Base-by-base conservation (phyloP, 805 yeast species). In the Nakazawaea populi region DNA sequence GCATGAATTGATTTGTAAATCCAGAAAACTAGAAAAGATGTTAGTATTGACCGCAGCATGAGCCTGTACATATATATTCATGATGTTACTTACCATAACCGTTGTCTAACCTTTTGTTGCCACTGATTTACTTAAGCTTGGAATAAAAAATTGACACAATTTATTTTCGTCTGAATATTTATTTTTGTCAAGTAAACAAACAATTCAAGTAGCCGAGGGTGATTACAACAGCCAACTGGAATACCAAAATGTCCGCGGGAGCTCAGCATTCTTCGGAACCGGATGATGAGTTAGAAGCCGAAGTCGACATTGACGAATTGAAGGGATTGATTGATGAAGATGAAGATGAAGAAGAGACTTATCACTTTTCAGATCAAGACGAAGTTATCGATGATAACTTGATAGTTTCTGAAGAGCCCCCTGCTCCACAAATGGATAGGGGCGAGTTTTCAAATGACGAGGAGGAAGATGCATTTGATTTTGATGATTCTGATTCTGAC, bases 321-420 rank as follows among this genome's bases (percentile, higher is more conserved):
- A 58, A 66, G 44, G 62, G 58, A 29, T 40, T 67, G 42, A 54
- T 66, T 9, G 31, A 29, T 9, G 63, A 53, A 6, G 62, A 61
- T 27, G 63, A 62, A 36, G 65, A 56, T 6, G 59, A 58, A 27
- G 58, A 63, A 7, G 64, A 65, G 34, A 74, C 72, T 2, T 56
- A 75, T 41, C 54, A 28, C 10, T n/a, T 52, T 8, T 30, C 48
- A 10, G 54, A 52, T 37, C 52, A 47, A 5, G 52, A 49, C 42
- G 42, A 35, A 4, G 48, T 45, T 2, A 43, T 47, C 7, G 44
- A 34, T 24, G 44, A 32, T 11, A 30, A 35, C 7, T 10, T 9
- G 24, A 29, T 9, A n/a, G 63, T 55, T 11, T 48, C 64, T 46
- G 68, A 42, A 39, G 55, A 49, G n/a, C 35, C 43, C 41, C 41